These are phyloP conservation scores for Citrus unshiu DNA, from an alignment of 345 rosid species.

Conservation along the genomic window DNA sequence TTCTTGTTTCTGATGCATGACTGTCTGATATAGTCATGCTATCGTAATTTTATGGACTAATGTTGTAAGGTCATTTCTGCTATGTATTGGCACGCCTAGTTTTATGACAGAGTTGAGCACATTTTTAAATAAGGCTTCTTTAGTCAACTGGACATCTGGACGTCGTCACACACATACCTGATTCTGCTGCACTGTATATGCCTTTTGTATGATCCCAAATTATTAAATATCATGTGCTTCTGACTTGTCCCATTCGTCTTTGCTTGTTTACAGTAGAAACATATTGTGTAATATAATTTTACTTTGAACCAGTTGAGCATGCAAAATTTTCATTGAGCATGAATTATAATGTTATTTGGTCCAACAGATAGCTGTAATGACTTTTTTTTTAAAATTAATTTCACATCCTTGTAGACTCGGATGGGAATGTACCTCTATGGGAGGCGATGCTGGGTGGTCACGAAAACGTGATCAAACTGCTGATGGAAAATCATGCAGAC, in stretches of 20 bases:
- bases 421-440: constrained; percentile 79
- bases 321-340: background rate
- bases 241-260: background rate
- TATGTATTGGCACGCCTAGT: background rate
- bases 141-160: background rate
- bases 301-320: background rate
- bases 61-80: background rate
- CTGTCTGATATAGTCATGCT: background rate
- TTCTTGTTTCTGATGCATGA: background rate
- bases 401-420: constrained; percentile 45
- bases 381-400: background rate
- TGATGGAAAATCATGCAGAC: constrained; percentile 42
- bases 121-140: background rate
- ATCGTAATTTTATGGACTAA: background rate
- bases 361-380: background rate
- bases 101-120: background rate
- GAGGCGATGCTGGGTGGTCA: constrained; percentile 73
- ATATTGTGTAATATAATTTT: background rate
- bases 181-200: background rate
- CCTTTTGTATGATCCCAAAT: background rate
- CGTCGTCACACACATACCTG: background rate
- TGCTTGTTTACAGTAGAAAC: background rate
- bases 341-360: background rate
- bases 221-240: background rate
- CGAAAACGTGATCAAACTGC: constrained; percentile 40